These are phyloP conservation scores for Meyerozyma elateridarum DNA, from an alignment of 1,139 yeast genomes.

Conservation along the genomic window DNA sequence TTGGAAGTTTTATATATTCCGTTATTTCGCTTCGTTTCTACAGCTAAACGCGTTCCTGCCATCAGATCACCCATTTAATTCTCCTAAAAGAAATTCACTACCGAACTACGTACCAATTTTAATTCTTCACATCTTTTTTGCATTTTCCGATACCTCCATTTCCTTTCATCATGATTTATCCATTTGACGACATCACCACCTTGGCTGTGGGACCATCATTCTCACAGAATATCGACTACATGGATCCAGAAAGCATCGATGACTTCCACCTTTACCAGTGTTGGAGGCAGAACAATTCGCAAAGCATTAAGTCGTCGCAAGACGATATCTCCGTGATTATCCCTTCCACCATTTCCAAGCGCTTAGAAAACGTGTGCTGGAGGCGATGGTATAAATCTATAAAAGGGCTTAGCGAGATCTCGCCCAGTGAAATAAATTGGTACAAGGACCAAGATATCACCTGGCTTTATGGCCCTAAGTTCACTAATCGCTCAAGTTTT, in stretches of 20 bases:
- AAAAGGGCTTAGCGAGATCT: constrained; percentile 22
- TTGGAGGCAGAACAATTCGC: constrained; percentile 23
- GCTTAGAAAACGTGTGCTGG: constrained; percentile 40
- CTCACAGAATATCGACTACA: constrained; percentile 36
- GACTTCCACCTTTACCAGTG: constrained; percentile 21
- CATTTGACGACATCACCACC: background rate
- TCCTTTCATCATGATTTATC: constrained; percentile 1
- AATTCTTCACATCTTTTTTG: background rate
- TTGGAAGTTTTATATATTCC: too few species aligned
- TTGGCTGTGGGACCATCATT: constrained; percentile 10
- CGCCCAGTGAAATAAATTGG: constrained; percentile 41
- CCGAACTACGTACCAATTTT: background rate
- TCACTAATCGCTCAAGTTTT: constrained; percentile 8
- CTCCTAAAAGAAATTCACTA: too few species aligned
- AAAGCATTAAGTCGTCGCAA: constrained; percentile 11
- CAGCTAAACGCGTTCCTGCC: too few species aligned
- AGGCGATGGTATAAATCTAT: constrained; percentile 36
- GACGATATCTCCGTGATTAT: constrained; percentile 23
- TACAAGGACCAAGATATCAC: constrained; percentile 40
- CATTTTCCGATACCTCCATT: background rate
- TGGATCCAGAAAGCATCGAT: constrained; percentile 13
- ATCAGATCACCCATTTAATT: background rate
- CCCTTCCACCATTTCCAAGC: constrained; percentile 23
- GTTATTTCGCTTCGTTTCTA: too few species aligned
- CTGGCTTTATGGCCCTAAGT: constrained; percentile 45